Evolutionary conservation across 108 stramenopile species (phyloP).

Genomic region (Conticribra weissflogii): DNA sequence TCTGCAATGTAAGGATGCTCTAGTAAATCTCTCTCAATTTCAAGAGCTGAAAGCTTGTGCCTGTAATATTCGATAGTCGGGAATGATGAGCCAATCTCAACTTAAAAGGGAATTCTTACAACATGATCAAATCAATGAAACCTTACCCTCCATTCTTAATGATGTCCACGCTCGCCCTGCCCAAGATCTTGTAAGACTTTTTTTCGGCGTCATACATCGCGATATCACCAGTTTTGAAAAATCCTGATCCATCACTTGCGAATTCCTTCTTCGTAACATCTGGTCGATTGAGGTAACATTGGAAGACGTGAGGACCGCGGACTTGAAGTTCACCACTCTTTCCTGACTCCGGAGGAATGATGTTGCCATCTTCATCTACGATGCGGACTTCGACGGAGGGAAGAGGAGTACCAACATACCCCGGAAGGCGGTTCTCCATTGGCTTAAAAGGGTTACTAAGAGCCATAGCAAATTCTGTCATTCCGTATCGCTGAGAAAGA

Average conservation of each 20-base stretch:
- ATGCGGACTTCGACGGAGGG: slow-evolving; percentile 52
- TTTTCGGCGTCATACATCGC: slow-evolving; percentile 34
- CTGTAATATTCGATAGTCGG: not conserved
- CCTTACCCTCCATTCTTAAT: slow-evolving; percentile 51
- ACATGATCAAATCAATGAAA: no score
- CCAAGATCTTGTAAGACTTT: slow-evolving; percentile 53
- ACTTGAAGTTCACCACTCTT: slow-evolving; percentile 47
- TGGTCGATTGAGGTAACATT: slow-evolving; percentile 48
- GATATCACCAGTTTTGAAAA: slow-evolving; percentile 57
- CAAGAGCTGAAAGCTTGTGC: slow-evolving; percentile 55
- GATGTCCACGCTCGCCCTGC: slow-evolving; percentile 56
- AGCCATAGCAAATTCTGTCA: slow-evolving; percentile 70
- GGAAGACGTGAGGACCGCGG: slow-evolving; percentile 49
- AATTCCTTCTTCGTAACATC: slow-evolving; percentile 54
- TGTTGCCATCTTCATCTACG: slow-evolving; percentile 38
- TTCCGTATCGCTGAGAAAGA: slow-evolving; percentile 46
- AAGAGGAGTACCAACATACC: slow-evolving; percentile 56
- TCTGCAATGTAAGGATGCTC: slow-evolving; percentile 47
- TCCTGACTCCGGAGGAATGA: slow-evolving; percentile 8
- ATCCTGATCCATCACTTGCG: slow-evolving; percentile 38
- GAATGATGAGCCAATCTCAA: not conserved
- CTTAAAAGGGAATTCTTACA: no score
- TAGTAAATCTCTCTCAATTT: slow-evolving; percentile 51
- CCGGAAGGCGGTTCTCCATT: slow-evolving; percentile 32
- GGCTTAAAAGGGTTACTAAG: slow-evolving; percentile 52